Percentiles rank a stretch among this genome's conserved stretches.
Evolutionary conservation across 225 moss, liverwort and hornwort genomes (phyloP).

Genomic region (Physcomitrellopsis africana): DNA sequence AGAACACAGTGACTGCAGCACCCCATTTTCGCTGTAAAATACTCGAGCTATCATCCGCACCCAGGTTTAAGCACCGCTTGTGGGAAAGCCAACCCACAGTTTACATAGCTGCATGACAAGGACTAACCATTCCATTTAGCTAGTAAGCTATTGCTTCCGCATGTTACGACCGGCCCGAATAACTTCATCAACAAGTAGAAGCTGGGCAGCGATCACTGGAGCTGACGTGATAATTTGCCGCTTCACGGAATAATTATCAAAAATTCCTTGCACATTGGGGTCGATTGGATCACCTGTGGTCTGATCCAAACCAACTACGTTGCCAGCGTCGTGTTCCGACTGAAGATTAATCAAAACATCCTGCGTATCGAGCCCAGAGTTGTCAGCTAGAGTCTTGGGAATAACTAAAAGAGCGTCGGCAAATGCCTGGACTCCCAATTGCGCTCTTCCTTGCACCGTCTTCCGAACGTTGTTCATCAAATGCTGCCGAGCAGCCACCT

Average conservation of each 20-base stretch:
- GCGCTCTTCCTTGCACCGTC: slow-evolving; percentile 84
- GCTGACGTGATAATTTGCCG: slow-evolving; percentile 93
- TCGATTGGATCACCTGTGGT: slow-evolving; percentile 91
- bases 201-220: slow-evolving; percentile 88
- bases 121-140: slow-evolving; percentile 14
- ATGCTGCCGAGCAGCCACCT: slow-evolving; percentile 91
- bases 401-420: slow-evolving; percentile 89
- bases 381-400: slow-evolving; percentile 95
- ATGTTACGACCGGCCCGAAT: slow-evolving; percentile 97
- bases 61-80: slow-evolving; percentile 18
- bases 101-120: slow-evolving; percentile 12
- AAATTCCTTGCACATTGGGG: slow-evolving; percentile 83
- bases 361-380: slow-evolving; percentile 94
- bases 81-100: slow-evolving; percentile 24
- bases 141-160: slow-evolving; percentile 62
- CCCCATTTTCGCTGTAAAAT: slow-evolving; percentile 27
- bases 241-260: slow-evolving; percentile 94
- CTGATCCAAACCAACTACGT: slow-evolving; percentile 85
- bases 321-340: slow-evolving; percentile 93
- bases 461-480: slow-evolving; percentile 75
- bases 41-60: slow-evolving; percentile 32
- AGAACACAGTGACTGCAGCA: slow-evolving; percentile 16
- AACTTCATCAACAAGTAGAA: slow-evolving; percentile 97
- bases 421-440: slow-evolving; percentile 92
- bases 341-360: slow-evolving; percentile 87